Evolutionary conservation across 768 basidiomycete species (phyloP), one percentile per base, ranked within the genome.

Genomic region (Serendipita vermifera): DNA sequence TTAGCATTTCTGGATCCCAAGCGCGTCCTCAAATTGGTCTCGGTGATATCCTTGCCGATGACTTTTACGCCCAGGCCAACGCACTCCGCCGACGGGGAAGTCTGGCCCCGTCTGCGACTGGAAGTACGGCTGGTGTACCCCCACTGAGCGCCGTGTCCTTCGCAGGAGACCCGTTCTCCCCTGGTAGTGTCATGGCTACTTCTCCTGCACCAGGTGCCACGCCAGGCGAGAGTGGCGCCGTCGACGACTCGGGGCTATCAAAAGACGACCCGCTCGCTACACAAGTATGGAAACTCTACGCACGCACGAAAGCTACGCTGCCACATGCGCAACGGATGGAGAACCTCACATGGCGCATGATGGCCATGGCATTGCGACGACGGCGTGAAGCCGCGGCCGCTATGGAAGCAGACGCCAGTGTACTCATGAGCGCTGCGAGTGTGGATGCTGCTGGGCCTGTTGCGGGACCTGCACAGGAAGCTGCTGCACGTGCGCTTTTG

Each of bases 261-360:
- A 82, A 77, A 65, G 85, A 91, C 54, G 93, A 96, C 66, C 93
- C 92, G 5, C 75, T 96, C 20, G 91, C 91, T 0, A 86, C 93
- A 1, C 91, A 97, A 70, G 87, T 98, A 29, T 98, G 94, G 94
- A 90, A 84, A 72, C 87, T 97, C 79, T 98, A 88, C 65, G 82
- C 90, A 33, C 81, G 87, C 59, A 87, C 85, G 41, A 92, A 91
- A 70, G 86, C 85, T n/a, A 78, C 76, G 31, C 70, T 94, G 57
- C 91, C 93, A 29, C 89, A 94, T 65, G 89, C 87, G 0, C 88
- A 92, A 69, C 73, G 93, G 64, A 92, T 99, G 89, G 96, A 98
- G 72, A 98, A 97, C 66, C 68, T 98, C 55, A 96, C 93, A 0
- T 97, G 94, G 94, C 73, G 96, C 58, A 88, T 98, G 91, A 97